Base-by-base conservation (phyloP, 208 protist genomes). In the Trypanosomatidae sp. region DNA sequence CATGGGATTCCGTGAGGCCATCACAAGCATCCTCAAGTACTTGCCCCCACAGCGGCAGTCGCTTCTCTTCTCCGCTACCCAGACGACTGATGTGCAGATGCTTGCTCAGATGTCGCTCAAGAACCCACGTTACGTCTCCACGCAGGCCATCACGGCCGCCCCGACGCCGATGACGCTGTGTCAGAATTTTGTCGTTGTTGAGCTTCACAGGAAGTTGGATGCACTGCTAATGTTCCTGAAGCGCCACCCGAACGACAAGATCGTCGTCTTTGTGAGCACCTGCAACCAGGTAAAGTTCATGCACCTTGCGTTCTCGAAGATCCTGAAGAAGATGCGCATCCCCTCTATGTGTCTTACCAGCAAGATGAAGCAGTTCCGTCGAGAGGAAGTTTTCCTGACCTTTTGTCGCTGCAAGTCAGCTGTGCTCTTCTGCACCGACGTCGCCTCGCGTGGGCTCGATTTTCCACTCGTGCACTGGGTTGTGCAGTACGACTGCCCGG, bases 61-160 rank as follows among this genome's bases (percentile, higher is more conserved):
- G n/a, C 87, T 99, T 28, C 89, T 99, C n/a, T 99, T 99, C 82
- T 99, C 97, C 0, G 99, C 99, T 3, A 99, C 99, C 17, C 98
- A 99, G 79, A 99, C 98, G 10, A 98, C 88, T 59, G 92, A 95
- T 49, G 92, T 99, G 60, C 88, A 98, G 62, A 95, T 98, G 83
- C 86, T 99, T 0, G 95, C 95, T 25, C 79, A 97, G 58, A 83
- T 99, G 68, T 88, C 85, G 19, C 77, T 99, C 22, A 90, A 93
- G 30, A 79, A 98, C 67, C 98, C 99, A 25, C 97, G 98, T 69
- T 99, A 99, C 79, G 86, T 99, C 44, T 90, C 93, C 30, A 94
- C 99, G 33, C 96, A 99, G 77, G 77, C 87, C 68, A 80, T 97
- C 67, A 87, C 88, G 4, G 71, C 79, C 15, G 65, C 82, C 3